These are phyloP conservation scores for Cytidiella melzeri DNA, from an alignment of 768 basidiomycete genomes.

Conservation along the genomic window DNA sequence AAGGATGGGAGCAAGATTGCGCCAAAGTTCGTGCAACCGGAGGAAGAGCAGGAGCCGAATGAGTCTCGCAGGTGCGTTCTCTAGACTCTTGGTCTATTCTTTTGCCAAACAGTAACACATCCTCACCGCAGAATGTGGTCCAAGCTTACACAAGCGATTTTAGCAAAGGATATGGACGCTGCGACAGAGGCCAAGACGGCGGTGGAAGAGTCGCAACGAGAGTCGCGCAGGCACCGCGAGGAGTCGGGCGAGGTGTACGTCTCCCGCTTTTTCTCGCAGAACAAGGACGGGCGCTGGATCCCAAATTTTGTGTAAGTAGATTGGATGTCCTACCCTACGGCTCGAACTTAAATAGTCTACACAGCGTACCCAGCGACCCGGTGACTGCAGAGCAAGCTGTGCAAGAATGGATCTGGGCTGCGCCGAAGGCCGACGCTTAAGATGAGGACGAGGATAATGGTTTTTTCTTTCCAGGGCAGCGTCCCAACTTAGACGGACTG, in stretches of 20 bases:
- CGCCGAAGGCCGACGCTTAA: slow-evolving; percentile 6
- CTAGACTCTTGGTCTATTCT: neutral
- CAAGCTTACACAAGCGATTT: slow-evolving; percentile 79
- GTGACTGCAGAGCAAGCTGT: slow-evolving; percentile 59
- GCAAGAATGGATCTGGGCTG: slow-evolving; percentile 73
- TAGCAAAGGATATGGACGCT: slow-evolving; percentile 85
- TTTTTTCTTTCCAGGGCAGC: too few relatives aligned
- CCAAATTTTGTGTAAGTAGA: slow-evolving; percentile 67
- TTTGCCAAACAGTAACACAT: neutral
- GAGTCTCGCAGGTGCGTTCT: slow-evolving; percentile 74
- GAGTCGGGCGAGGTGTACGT: slow-evolving; percentile 61
- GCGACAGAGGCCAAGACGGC: slow-evolving; percentile 86
- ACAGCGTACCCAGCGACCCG: slow-evolving; percentile 68
- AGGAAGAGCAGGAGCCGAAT: slow-evolving; percentile 81
- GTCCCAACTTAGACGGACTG: too few relatives aligned
- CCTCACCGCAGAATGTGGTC: slow-evolving; percentile 60
- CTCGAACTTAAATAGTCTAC: neutral
- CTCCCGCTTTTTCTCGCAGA: slow-evolving; percentile 77
- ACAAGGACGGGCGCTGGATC: slow-evolving; percentile 68
- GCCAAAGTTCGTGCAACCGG: slow-evolving; percentile 80
- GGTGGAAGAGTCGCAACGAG: slow-evolving; percentile 91
- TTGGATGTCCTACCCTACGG: slow-evolving; percentile 3
- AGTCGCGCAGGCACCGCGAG: slow-evolving; percentile 66
- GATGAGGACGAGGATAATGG: too few relatives aligned
- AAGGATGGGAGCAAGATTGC: slow-evolving; percentile 69